These are phyloP conservation scores for Clitoria ternatea DNA, from an alignment of 306 rosid species.

Conservation along the genomic window DNA sequence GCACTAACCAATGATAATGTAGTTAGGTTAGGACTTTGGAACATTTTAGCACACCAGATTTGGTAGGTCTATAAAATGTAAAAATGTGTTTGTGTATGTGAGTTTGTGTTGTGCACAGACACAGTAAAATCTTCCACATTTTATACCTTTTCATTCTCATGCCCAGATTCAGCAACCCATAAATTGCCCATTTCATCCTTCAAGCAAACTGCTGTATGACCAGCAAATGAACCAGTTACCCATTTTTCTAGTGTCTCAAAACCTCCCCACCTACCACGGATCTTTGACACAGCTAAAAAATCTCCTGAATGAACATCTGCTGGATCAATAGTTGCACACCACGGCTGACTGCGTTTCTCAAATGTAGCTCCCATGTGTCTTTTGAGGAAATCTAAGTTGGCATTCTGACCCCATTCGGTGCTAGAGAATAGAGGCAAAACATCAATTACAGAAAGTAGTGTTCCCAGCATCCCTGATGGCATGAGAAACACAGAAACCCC, in stretches of 20 bases:
- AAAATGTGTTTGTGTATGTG: not conserved
- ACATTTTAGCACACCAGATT: not conserved
- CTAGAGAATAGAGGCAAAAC: conserved; percentile 88
- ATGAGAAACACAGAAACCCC: conserved; percentile 96
- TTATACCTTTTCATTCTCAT: conserved; percentile 91
- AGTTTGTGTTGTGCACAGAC: not conserved
- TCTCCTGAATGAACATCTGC: conserved; percentile 93
- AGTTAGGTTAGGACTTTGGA: not conserved
- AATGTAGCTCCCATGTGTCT: conserved; percentile 94
- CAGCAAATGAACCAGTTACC: conserved; percentile 99
- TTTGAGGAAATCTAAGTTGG: conserved; percentile 72
- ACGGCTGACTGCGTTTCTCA: conserved; percentile 73
- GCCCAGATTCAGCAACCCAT: conserved; percentile 99
- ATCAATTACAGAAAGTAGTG: conserved; percentile 74
- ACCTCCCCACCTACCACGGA: conserved; percentile 99
- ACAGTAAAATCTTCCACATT: not conserved
- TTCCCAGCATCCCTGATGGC: conserved; percentile 99
- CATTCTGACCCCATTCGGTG: conserved; percentile 87
- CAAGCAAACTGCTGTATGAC: conserved; percentile 97
- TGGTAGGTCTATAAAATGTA: not conserved
- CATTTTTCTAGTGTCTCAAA: conserved; percentile 96
- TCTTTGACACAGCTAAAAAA: conserved; percentile 88
- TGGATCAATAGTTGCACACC: conserved; percentile 68
- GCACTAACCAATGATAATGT: not conserved
- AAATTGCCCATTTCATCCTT: conserved; percentile 89